Base-by-base conservation (phyloP, 768 basidiomycete genomes). In the Rhizopogon salebrosus region DNA sequence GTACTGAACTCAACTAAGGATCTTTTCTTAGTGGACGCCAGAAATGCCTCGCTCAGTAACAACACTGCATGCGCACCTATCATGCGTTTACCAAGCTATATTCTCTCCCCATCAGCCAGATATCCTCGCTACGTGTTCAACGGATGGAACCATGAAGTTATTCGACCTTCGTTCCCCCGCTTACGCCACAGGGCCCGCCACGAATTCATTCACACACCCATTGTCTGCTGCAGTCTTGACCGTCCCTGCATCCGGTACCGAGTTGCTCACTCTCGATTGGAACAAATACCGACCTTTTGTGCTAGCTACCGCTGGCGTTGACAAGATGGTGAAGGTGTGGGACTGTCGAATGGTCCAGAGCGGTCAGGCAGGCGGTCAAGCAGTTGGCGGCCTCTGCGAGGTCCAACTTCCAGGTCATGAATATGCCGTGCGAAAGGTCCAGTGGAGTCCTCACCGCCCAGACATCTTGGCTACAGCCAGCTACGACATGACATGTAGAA, bases 401-500 rank as follows among this genome's bases (percentile, higher is more conserved):
- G 70, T 72, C 22, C 82, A 85, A 54, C 68, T 94, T 10, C 70
- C 80, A 3, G 93, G 93, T 6, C 93, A 95, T 62, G 92, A 94
- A 69, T 95, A 92, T 62, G 93, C 93, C 2, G 82, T 95, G 40
- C 75, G 93, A 38, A 89, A 89, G 64, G 80, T 95, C 3, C 88
- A 91, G 57, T 95, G 93, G 92, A 85, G 86, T 64, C 89, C 89
- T 36, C 89, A 92, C 72, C 74, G 78, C 24, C 72, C 83, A 4
- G 85, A 89, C 55, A 61, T 89, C 13, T 72, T 91, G 22, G 85
- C 87, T 16, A 80, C 78, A 31, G 79, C 81, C 36, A 86, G 88
- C 62, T 95, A 98, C 70, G 95, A 98, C 64, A 98, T 98, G 95
- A 93, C 93, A 1, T 92, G 88, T 68, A 77, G 92, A 66, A 77